These are phyloP conservation scores for Vitis hybrid DNA, from an alignment of 177 flowering plant species.

Conservation along the genomic window DNA sequence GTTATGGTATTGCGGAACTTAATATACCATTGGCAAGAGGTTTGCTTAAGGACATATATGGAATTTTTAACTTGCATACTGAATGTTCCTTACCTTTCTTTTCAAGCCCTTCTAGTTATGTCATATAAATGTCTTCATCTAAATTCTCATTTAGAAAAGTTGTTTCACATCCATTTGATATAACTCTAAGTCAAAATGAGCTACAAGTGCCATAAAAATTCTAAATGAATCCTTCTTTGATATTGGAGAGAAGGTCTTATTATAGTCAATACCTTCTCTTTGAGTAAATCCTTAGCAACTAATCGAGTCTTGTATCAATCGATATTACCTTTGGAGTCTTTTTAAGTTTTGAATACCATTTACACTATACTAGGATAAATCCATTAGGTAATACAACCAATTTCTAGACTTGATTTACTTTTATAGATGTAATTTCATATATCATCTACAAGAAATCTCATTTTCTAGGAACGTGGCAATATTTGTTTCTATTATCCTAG, in stretches of 20 bases:
- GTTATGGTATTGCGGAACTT: no score
- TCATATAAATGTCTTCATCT: no score
- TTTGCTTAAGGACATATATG: no score
- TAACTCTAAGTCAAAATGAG: neutral
- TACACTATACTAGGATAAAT: neutral
- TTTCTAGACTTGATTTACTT: neutral
- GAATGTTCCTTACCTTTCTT: neutral
- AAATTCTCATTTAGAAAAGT: neutral
- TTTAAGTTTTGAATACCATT: neutral
- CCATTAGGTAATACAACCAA: neutral
- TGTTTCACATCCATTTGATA: slow-evolving; percentile 10
- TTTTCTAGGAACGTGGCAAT: neutral
- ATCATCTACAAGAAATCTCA: neutral
- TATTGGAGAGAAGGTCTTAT: slow-evolving; percentile 1
- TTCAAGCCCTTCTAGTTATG: neutral
- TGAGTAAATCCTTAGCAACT: neutral
- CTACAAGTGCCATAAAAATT: slow-evolving; percentile 1
- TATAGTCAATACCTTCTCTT: neutral
- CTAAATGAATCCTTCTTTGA: neutral
- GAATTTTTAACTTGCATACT: neutral
- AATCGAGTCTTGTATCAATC: neutral
- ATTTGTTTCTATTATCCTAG: neutral
- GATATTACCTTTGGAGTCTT: neutral
- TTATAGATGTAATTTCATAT: neutral
- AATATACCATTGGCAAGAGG: slow-evolving; percentile 2